phyloP scores from a whole-genome alignment of 129 eudicot genomes.

The Helianthus annuus region HanXRQr2.0-SUNRISE NC_035442.2:155231749-155232248 shows the following conservation, averaged over 20 bases:
- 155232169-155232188: too few species aligned
- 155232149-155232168: too few species aligned
- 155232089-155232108: background rate
- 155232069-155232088: conserved; percentile 11
- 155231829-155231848: background rate
- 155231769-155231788: background rate
- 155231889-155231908: conserved; percentile 9
- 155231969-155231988: conserved; percentile 44
- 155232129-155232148: background rate
- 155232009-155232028: conserved; percentile 89
- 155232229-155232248: too few species aligned
- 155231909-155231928: conserved; percentile 32
- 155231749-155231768: background rate
- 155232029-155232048: conserved; percentile 44
- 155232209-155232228: too few species aligned
- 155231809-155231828: conserved; percentile 1
- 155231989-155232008: conserved; percentile 76
- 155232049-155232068: background rate
- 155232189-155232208: too few species aligned
- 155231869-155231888: background rate
- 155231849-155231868: conserved; percentile 11
- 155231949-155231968: conserved; percentile 18
- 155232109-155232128: background rate
- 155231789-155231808: background rate
- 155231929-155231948: conserved; percentile 27